A percentile compares a stretch with the other conserved stretches of the same genome.
Conservation (phyloP, 257 asterid species). For the Cynanchum wilfordii region DNA sequence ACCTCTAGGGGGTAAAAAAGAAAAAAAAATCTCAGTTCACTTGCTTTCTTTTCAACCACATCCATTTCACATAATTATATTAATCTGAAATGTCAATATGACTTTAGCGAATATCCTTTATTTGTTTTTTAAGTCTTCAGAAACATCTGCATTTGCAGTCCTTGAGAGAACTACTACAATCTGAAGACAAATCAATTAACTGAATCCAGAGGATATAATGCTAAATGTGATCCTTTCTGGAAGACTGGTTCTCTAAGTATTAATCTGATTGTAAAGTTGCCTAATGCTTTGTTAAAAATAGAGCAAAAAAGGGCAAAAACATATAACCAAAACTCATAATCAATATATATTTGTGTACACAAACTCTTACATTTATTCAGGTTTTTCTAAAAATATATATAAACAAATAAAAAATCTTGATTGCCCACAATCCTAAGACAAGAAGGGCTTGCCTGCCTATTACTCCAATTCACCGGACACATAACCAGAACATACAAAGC, state of each 20-base stretch:
- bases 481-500: neutral
- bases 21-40: neutral
- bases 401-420: neutral
- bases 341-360: neutral
- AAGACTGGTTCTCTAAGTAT: neutral
- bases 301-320: neutral
- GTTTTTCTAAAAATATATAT: too few relatives aligned
- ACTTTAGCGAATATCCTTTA: neutral
- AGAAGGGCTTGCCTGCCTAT: neutral
- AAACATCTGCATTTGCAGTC: neutral
- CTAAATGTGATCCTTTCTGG: neutral
- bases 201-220: neutral
- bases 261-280: neutral
- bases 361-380: neutral
- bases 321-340: neutral
- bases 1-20: neutral
- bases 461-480: neutral
- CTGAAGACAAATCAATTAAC: neutral
- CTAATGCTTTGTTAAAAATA: neutral
- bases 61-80: neutral
- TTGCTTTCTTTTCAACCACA: neutral
- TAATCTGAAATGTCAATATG: neutral
- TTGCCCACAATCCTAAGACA: neutral
- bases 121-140: neutral
- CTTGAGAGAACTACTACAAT: neutral